These are phyloP conservation scores for Aspergillus chevalieri DNA, from an alignment of 2,329 filamentous ascomycete genomes.

Conservation along the genomic window DNA sequence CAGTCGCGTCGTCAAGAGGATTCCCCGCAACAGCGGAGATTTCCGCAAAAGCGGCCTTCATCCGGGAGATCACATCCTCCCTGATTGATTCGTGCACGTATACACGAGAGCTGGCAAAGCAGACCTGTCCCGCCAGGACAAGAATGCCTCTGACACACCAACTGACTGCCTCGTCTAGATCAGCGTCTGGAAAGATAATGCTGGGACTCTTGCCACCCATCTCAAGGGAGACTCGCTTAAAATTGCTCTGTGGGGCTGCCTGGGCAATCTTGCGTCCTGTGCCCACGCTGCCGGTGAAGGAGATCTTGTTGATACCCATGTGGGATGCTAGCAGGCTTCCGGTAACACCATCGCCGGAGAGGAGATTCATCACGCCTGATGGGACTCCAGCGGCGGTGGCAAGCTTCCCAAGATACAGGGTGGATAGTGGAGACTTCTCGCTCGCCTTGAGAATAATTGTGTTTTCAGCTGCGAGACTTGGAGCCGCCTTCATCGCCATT, in stretches of 20 bases:
- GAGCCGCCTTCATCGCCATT: slow-evolving; percentile 37
- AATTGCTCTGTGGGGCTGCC: slow-evolving; percentile 22
- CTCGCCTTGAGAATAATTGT: slow-evolving; percentile 42
- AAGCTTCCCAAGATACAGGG: slow-evolving; percentile 31
- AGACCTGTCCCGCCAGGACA: slow-evolving; percentile 17
- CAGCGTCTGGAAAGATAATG: slow-evolving; percentile 23
- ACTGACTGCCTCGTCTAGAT: slow-evolving; percentile 21
- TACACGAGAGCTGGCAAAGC: slow-evolving; percentile 15
- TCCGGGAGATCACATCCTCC: slow-evolving; percentile 7
- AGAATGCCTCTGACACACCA: slow-evolving; percentile 9
- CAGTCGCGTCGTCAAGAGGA: neutral
- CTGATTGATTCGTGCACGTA: slow-evolving; percentile 16
- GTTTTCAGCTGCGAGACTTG: slow-evolving; percentile 42
- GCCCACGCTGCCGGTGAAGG: slow-evolving; percentile 25
- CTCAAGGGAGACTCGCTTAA: slow-evolving; percentile 25
- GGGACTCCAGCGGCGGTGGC: slow-evolving; percentile 41
- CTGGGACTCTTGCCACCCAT: slow-evolving; percentile 24
- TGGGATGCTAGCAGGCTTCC: slow-evolving; percentile 37
- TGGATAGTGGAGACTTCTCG: slow-evolving; percentile 39
- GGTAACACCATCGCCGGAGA: slow-evolving; percentile 22
- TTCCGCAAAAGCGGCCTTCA: slow-evolving; percentile 1
- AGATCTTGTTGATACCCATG: slow-evolving; percentile 23
- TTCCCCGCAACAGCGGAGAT: neutral
- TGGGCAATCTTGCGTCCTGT: slow-evolving; percentile 38
- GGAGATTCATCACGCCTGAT: slow-evolving; percentile 39